Evolutionary conservation across 805 yeast species (phyloP), one percentile per base, ranked within the genome.

Genomic region (Diddensiella santjacobensis): DNA sequence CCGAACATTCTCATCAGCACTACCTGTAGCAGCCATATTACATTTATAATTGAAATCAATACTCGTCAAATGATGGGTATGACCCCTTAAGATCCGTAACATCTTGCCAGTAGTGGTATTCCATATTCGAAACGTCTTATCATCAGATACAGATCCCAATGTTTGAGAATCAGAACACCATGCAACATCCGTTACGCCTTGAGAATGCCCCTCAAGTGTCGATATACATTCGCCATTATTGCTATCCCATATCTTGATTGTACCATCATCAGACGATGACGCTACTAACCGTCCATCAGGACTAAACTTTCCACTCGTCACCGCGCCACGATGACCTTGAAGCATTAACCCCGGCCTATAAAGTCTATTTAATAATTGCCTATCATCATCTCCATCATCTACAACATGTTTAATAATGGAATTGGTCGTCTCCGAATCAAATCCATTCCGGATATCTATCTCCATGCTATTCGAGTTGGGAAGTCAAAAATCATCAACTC

Each of bases 1-100:
- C 44, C 90, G 77, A 13, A 93, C 82, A 44, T 91, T 87, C 62
- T 91, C 98, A 65, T 91, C 99, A 44, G 93, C 79, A 1, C 95
- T 80, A 0, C 96, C 95, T 38, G 90, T 78, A 20, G 86, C 80
- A 13, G 93, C 63, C 19, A 93, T 65, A 53, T 87, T 86, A 0
- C 96, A 96, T 62, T 83, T 83, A 35, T 71, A 65, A 53, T 80
- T 85, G 69, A 82, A 91, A 45, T 73, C 73, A 3, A 88, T 66
- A n/a, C 84, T 71, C 1, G 87, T 81, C 8, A 88, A 87, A 50
- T 87, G 91, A 53, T 82, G 91, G 0, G 96, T 87, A 60, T 91
- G 99, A 4, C 95, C 90, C 44, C 74, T 70, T 26, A 89, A 66
- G 3, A 67, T 65, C 31, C 73, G 69, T 35, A 71, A 45, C 17